phyloP scores from a whole-genome alignment of 2,329 filamentous ascomycete genomes.

The Fusarium multiceps region DNA sequence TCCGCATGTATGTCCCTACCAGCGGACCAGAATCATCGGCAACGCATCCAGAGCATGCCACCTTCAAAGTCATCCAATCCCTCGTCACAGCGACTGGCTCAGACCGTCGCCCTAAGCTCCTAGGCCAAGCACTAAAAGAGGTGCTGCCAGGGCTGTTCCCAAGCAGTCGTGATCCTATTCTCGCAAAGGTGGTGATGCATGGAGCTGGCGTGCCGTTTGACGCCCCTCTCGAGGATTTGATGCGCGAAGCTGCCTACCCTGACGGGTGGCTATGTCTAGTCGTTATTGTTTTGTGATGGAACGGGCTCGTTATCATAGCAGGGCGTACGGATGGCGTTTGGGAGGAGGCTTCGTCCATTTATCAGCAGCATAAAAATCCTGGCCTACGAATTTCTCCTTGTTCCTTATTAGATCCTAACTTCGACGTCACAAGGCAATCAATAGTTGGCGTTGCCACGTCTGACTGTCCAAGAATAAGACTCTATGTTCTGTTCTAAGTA shows the following conservation, averaged over 20 bases:
- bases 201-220: constrained; percentile 84
- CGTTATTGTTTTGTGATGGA: constrained; percentile 72
- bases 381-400: not conserved
- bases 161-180: constrained; percentile 82
- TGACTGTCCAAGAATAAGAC: not conserved
- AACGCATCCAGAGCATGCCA: constrained; percentile 53
- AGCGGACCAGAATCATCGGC: constrained; percentile 50
- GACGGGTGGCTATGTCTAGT: constrained; percentile 93
- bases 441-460: not conserved
- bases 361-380: constrained; percentile 3
- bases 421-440: constrained; percentile 2
- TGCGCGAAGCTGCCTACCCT: constrained; percentile 84
- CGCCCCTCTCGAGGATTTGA: constrained; percentile 83
- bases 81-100: constrained; percentile 66
- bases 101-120: constrained; percentile 57
- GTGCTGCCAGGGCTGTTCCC: constrained; percentile 87
- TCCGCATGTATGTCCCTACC: constrained; percentile 86
- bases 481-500: constrained; percentile 42
- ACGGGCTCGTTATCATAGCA: constrained; percentile 15
- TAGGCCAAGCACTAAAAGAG: constrained; percentile 81
- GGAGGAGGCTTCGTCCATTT: not conserved
- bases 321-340: constrained; percentile 32
- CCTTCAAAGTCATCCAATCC: constrained; percentile 80
- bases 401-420: constrained; percentile 2
- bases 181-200: constrained; percentile 87